Conservation (phyloP, 306 rosid species). For the Psophocarpus tetragonolobus region DNA sequence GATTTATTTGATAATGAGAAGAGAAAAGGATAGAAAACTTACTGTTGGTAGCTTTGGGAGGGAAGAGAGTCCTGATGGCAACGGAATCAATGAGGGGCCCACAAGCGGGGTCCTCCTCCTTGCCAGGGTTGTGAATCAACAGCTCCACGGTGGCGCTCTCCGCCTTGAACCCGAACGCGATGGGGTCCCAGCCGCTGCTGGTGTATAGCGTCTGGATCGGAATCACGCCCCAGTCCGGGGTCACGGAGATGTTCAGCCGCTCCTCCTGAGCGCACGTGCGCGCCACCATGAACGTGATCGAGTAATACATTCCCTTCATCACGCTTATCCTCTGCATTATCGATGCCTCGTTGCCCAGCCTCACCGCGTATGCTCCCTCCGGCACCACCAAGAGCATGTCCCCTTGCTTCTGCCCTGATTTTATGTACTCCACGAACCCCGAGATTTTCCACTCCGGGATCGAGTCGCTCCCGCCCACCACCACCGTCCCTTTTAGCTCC, state of each 20-base stretch:
- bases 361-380: conserved; percentile 84
- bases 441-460: conserved; percentile 85
- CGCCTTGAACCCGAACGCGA: conserved; percentile 84
- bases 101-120: conserved; percentile 94
- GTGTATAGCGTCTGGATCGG: conserved; percentile 91
- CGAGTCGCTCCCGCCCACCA: conserved; percentile 57
- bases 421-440: conserved; percentile 87
- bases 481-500: conserved; percentile 73
- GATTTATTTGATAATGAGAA: too few species aligned
- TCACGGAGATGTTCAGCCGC: conserved; percentile 67
- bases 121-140: conserved; percentile 88
- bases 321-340: conserved; percentile 73
- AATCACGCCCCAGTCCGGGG: conserved; percentile 77
- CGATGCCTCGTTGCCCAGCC: conserved; percentile 92
- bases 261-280: conserved; percentile 97
- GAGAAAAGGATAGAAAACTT: neutral
- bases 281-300: conserved; percentile 85
- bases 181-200: conserved; percentile 91
- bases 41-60: conserved; percentile 71
- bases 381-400: conserved; percentile 98
- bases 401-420: conserved; percentile 94
- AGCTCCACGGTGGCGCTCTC: conserved; percentile 42
- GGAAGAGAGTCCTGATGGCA: conserved; percentile 68
- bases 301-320: conserved; percentile 64
- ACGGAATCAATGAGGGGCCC: conserved; percentile 89